Evolutionary conservation across 345 rosid species (phyloP), one percentile per base, ranked within the genome.

Genomic region (Brassica nigra): DNA sequence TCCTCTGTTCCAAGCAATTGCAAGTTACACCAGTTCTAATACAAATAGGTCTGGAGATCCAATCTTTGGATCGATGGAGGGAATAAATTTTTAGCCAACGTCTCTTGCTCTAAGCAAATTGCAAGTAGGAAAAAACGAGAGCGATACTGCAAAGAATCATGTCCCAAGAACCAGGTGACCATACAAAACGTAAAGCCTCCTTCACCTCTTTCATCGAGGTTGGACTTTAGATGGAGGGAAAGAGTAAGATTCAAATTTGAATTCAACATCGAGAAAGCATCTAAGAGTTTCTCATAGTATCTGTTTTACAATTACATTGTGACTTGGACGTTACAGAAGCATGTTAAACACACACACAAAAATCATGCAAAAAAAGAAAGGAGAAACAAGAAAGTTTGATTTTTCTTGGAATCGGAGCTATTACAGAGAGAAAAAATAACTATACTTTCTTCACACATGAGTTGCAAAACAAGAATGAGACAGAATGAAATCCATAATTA

Each of bases 121-220:
- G 86, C 37, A 83, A 63, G 85, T 91, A 83, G 3, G 95, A 91
- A 44, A 71, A 63, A 62, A 88, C 4, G 23, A 94, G 84, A 16
- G 88, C 84, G 18, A 89, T 4, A 12, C 83, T 85, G 97, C 97
- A 94, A 4, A 86, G 66, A 0, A 78, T 85, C 92, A 95, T 90
- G 68, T 85, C 85, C 97, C 92, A 90, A n/a, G 37, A 90, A 86
- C 28, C 85, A 16, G 80, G 65, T 1, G 88, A 79, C 20, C 33
- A 84, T 31, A 81, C 79, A 74, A 92, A 92, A 72, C 55, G 42
- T 33, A 92, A 15, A 64, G 80, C 77, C 80, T 81, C 82, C 44
- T 77, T 71, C 55, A 84, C 52, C 39, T 23, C 27, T 23, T 31
- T 31, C 55, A 2, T 16, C 15, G 37, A 61, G 58, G 12, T 63